These are phyloP conservation scores for Leishmania lainsoni DNA, from an alignment of 208 protist species.

Conservation along the genomic window DNA sequence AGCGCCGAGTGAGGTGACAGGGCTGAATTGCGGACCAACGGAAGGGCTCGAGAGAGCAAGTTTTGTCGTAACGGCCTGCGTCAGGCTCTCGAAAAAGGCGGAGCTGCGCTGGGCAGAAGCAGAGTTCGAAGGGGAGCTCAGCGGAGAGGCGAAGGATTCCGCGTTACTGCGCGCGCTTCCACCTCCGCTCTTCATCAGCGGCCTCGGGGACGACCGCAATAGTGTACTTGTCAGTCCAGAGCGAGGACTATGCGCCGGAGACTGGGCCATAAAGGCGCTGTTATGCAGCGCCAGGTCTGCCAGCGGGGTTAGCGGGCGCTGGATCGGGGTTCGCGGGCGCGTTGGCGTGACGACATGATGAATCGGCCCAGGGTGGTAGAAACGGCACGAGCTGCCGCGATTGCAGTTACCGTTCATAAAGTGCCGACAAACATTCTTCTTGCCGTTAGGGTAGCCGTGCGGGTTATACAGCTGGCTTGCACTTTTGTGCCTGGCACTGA, in stretches of 20 bases:
- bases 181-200: neutral
- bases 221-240: neutral
- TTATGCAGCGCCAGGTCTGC: slow-evolving; percentile 36
- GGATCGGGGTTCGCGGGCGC: slow-evolving; percentile 30
- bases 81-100: neutral
- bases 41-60: slow-evolving; percentile 16
- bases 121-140: slow-evolving; percentile 8
- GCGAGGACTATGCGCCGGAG: slow-evolving; percentile 15
- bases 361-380: slow-evolving; percentile 49
- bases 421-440: slow-evolving; percentile 58
- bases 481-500: slow-evolving; percentile 4
- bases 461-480: neutral
- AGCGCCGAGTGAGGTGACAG: neutral
- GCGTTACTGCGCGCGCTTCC: slow-evolving; percentile 12
- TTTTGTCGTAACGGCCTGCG: neutral
- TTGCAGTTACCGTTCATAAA: slow-evolving; percentile 65
- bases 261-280: slow-evolving; percentile 15
- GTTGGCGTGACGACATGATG: slow-evolving; percentile 46
- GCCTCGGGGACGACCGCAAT: neutral
- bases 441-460: neutral
- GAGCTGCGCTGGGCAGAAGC: slow-evolving; percentile 1
- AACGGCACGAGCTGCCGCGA: slow-evolving; percentile 60
- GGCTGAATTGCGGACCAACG: neutral
- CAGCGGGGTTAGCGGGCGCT: slow-evolving; percentile 45
- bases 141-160: slow-evolving; percentile 14